Evolutionary conservation across 208 protist species (phyloP).

Genomic region (Leishmania lainsoni): DNA sequence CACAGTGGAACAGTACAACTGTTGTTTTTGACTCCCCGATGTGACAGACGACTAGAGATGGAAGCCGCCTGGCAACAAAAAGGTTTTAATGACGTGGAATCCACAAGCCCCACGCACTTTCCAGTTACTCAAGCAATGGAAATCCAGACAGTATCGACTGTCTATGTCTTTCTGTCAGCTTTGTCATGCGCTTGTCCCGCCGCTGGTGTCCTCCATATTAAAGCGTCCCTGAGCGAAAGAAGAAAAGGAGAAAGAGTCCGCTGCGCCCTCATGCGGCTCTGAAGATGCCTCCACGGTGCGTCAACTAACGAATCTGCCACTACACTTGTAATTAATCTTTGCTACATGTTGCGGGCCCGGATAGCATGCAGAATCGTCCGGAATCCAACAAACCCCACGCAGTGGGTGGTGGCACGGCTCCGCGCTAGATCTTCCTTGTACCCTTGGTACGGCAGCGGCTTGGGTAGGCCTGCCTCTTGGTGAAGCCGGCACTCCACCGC

Average conservation of each 20-base stretch:
- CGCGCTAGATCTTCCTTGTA: constrained; percentile 38
- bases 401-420: constrained; percentile 36
- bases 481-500: constrained; percentile 86
- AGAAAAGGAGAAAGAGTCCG: background rate
- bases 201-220: background rate
- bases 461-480: constrained; percentile 68
- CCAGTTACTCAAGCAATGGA: too few relatives aligned
- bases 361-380: constrained; percentile 54
- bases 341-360: constrained; percentile 30
- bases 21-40: constrained; percentile 8
- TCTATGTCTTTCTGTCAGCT: background rate
- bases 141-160: background rate
- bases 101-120: background rate
- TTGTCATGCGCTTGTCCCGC: background rate
- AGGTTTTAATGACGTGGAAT: too few relatives aligned
- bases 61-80: background rate
- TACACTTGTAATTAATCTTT: constrained; percentile 1
- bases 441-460: constrained; percentile 66
- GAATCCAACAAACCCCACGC: constrained; percentile 81
- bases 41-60: background rate
- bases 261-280: background rate
- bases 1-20: background rate
- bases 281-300: background rate
- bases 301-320: background rate
- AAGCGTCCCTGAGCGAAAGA: background rate